Evolutionary conservation across 805 yeast genomes (phyloP).

Genomic region (Yarrowia sp.): DNA sequence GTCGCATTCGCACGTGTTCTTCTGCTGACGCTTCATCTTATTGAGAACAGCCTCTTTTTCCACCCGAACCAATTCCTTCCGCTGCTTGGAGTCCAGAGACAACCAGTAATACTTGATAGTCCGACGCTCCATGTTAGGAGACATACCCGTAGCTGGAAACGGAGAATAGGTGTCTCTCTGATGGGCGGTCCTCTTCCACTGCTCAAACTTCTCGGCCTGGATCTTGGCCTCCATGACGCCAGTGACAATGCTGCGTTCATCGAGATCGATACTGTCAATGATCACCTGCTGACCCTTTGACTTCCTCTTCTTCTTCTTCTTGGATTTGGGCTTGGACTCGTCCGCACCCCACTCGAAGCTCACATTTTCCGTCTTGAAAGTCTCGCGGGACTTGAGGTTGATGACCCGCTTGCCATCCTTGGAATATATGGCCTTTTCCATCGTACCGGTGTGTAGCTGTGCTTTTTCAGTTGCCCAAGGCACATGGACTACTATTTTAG

Average conservation of each 20-base stretch:
- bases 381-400: conserved; percentile 37
- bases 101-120: conserved; percentile 70
- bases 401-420: conserved; percentile 37
- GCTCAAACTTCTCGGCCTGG: conserved; percentile 21
- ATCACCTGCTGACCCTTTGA: conserved; percentile 43
- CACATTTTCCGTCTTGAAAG: conserved; percentile 37
- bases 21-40: conserved; percentile 66
- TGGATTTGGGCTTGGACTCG: conserved; percentile 27
- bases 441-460: conserved; percentile 26
- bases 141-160: conserved; percentile 51
- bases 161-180: conserved; percentile 6
- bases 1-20: conserved; percentile 69
- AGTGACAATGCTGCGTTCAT: conserved; percentile 26
- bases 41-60: conserved; percentile 74
- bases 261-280: conserved; percentile 20
- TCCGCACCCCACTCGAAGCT: conserved; percentile 27
- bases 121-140: conserved; percentile 59
- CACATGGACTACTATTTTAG: conserved; percentile 10
- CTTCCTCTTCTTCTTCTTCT: conserved; percentile 51
- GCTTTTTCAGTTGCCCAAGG: conserved; percentile 9
- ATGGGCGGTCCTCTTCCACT: conserved; percentile 4
- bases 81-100: conserved; percentile 63
- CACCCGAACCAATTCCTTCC: conserved; percentile 65
- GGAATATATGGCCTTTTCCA: conserved; percentile 38
- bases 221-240: conserved; percentile 35